These are phyloP conservation scores for Solanum acaule DNA, from an alignment of 257 asterid species.

Conservation along the genomic window DNA sequence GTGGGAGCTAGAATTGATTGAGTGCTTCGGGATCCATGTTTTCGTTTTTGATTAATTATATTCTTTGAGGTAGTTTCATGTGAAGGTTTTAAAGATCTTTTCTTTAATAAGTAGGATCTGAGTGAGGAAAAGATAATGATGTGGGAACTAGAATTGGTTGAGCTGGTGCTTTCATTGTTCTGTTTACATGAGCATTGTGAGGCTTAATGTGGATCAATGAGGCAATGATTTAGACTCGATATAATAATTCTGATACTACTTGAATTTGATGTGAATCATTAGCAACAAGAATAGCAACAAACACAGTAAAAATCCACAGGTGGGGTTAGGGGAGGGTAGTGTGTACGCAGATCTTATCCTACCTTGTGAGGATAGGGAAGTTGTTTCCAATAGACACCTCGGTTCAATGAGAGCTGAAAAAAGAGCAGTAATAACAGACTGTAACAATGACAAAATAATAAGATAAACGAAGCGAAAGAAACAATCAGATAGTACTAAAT, in stretches of 20 bases:
- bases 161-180: not conserved
- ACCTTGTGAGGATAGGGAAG: not conserved
- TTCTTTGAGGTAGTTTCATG: not conserved
- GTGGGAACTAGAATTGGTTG: not conserved
- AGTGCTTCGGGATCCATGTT: not conserved
- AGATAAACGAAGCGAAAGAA: not conserved
- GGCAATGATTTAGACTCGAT: not conserved
- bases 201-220: not conserved
- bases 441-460: not conserved
- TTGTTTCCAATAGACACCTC: not conserved
- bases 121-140: not conserved
- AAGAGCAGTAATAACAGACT: not conserved
- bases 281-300: not conserved
- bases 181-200: not conserved
- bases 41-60: not conserved
- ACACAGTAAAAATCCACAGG: not conserved
- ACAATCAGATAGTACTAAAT: not conserved
- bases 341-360: not conserved
- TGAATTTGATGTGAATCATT: not conserved
- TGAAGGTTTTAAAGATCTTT: not conserved
- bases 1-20: not conserved
- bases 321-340: not conserved
- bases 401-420: not conserved
- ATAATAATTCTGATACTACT: not conserved
- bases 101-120: not conserved